Conservation (phyloP, 768 basidiomycete species). For the Tephrocybe sp. region DNA sequence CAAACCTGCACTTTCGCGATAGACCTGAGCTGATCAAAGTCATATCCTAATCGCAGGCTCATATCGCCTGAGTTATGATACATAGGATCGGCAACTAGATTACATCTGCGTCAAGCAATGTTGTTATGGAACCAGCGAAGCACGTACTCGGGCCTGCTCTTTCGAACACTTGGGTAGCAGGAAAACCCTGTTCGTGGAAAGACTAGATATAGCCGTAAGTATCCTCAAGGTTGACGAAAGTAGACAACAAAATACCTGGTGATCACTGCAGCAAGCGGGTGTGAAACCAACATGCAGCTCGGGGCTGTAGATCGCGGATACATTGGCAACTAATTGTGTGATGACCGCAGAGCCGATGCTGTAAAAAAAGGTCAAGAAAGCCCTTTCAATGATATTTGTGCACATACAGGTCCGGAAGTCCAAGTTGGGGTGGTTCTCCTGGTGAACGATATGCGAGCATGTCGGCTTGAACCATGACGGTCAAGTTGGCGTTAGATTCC, state of each 20-base stretch:
- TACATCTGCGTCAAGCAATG: conserved; percentile 2
- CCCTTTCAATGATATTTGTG: background rate
- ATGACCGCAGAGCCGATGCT: conserved; percentile 84
- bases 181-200: conserved; percentile 81
- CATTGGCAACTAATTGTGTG: conserved; percentile 68
- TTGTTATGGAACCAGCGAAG: background rate
- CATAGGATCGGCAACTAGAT: conserved; percentile 80
- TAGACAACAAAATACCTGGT: conserved; percentile 51
- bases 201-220: conserved; percentile 41
- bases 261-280: conserved; percentile 86
- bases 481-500: conserved; percentile 59
- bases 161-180: conserved; percentile 87
- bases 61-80: conserved; percentile 90
- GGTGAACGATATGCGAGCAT: conserved; percentile 87
- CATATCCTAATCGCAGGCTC: conserved; percentile 77
- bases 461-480: conserved; percentile 88
- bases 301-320: conserved; percentile 80
- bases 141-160: conserved; percentile 72
- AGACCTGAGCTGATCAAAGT: conserved; percentile 76
- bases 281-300: conserved; percentile 73
- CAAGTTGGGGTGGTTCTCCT: conserved; percentile 81
- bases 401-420: conserved; percentile 68
- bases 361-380: conserved; percentile 6
- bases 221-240: background rate
- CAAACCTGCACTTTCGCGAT: conserved; percentile 88